These are phyloP conservation scores for Carpinus fangiana DNA, from an alignment of 306 rosid species.

Conservation along the genomic window DNA sequence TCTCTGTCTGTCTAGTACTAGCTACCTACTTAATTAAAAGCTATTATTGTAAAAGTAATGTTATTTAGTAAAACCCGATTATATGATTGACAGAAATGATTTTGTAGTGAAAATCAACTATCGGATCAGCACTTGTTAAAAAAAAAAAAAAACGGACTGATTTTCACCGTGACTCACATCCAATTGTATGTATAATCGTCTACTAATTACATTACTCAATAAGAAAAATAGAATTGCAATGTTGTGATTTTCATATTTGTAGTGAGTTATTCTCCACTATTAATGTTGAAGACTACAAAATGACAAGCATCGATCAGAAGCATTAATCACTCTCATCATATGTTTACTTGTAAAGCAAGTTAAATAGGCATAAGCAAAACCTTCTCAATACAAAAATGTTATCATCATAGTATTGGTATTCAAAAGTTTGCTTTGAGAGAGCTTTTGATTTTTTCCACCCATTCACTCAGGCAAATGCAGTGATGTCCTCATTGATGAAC, in stretches of 20 bases:
- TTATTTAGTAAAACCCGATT: no score
- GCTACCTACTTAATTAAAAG: neutral
- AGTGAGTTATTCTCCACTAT: neutral
- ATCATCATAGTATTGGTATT: neutral
- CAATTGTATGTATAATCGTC: no score
- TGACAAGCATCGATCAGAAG: neutral
- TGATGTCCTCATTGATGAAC: conserved; percentile 79
- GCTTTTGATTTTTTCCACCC: neutral
- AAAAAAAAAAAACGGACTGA: no score
- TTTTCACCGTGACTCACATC: no score
- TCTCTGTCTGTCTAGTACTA: neutral
- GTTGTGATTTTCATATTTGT: neutral
- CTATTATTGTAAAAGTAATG: neutral
- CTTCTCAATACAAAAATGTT: neutral
- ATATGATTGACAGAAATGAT: no score
- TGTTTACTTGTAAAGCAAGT: no score
- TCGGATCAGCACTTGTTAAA: no score
- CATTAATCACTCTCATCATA: no score
- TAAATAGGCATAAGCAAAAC: neutral
- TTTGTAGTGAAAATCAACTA: no score
- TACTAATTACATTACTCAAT: no score
- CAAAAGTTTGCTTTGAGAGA: neutral
- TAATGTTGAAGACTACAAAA: no score
- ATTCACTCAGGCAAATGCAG: conserved; percentile 76
- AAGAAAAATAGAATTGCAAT: neutral